phyloP scores from a whole-genome alignment of 2,329 filamentous ascomycete genomes.

The Cordyceps tenuipes region DNA sequence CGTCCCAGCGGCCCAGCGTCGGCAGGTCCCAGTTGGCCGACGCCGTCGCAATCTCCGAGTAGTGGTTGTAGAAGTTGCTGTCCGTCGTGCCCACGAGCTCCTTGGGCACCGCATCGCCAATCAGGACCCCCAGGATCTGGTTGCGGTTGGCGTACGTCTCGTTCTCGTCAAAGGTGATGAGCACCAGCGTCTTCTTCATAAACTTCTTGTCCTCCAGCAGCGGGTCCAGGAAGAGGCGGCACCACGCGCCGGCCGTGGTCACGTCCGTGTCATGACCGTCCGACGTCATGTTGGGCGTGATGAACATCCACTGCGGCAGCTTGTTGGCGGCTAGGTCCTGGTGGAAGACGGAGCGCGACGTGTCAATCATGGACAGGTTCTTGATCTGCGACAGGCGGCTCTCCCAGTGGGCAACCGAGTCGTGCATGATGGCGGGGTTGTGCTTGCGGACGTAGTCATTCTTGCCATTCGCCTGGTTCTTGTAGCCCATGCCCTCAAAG shows the following conservation, averaged over 20 bases:
- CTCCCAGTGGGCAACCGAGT: constrained; percentile 51
- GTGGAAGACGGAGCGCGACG: constrained; percentile 49
- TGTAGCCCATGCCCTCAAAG: constrained; percentile 55
- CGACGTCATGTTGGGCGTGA: constrained; percentile 67
- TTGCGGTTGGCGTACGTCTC: constrained; percentile 60
- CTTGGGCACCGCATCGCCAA: constrained; percentile 64
- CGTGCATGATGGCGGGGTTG: constrained; percentile 58
- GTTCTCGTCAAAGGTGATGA: constrained; percentile 76
- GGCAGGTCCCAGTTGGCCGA: constrained; percentile 62
- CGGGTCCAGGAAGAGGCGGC: constrained; percentile 58
- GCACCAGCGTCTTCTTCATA: constrained; percentile 65
- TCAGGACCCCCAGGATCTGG: constrained; percentile 59
- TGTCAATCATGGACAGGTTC: constrained; percentile 46
- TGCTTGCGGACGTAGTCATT: constrained; percentile 82
- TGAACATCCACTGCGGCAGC: constrained; percentile 65
- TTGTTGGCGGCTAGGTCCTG: constrained; percentile 53
- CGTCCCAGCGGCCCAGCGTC: constrained; percentile 64
- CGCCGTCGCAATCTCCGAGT: constrained; percentile 59
- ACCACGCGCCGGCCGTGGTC: constrained; percentile 60
- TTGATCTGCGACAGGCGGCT: constrained; percentile 62
- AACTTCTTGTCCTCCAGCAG: constrained; percentile 63
- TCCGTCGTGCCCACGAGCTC: constrained; percentile 61
- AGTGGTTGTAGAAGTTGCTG: constrained; percentile 63
- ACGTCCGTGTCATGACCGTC: constrained; percentile 70
- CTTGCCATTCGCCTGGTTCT: constrained; percentile 55